A percentile compares a stretch with the other conserved stretches of the same genome.
These are phyloP conservation scores for Stenogyne calaminthoides DNA, from an alignment of 305 asterid genomes.

Conservation along the genomic window DNA sequence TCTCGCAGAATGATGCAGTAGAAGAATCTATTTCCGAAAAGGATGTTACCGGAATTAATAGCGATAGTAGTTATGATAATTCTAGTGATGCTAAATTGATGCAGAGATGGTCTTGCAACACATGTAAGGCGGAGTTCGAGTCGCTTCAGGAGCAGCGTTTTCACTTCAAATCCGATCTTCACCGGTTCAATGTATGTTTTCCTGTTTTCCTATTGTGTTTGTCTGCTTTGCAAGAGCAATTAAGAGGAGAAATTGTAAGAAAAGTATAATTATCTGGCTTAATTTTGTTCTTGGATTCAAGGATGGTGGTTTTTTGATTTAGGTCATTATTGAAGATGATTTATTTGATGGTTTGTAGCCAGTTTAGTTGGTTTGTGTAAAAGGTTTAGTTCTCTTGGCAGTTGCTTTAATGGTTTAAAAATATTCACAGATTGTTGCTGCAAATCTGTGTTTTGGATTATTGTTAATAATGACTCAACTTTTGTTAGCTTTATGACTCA, in stretches of 20 bases:
- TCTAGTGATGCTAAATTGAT: constrained; percentile 31
- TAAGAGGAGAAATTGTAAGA: background rate
- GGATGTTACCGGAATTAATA: constrained; percentile 15
- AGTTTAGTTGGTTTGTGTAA: too few relatives aligned
- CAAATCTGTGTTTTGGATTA: constrained; percentile 16
- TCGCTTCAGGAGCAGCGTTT: constrained; percentile 86
- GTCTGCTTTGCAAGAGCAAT: too few relatives aligned
- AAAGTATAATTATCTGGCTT: background rate
- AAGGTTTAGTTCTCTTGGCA: background rate
- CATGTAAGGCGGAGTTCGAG: constrained; percentile 87
- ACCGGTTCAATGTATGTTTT: constrained; percentile 78
- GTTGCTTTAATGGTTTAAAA: background rate
- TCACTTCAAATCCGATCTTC: constrained; percentile 92
- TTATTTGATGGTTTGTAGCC: too few relatives aligned
- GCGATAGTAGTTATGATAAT: background rate
- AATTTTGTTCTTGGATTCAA: background rate
- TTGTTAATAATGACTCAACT: background rate
- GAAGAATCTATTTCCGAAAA: constrained; percentile 30
- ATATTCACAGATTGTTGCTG: background rate
- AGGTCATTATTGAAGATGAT: background rate
- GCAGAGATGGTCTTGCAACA: constrained; percentile 91
- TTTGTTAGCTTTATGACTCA: background rate
- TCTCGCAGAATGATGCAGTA: constrained; percentile 30
- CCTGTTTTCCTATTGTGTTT: background rate
- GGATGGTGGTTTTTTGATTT: background rate